Evolutionary conservation across 2,329 filamentous ascomycete species (phyloP), one percentile per base, ranked within the genome.

Genomic region (Paradendryphiella salina): DNA sequence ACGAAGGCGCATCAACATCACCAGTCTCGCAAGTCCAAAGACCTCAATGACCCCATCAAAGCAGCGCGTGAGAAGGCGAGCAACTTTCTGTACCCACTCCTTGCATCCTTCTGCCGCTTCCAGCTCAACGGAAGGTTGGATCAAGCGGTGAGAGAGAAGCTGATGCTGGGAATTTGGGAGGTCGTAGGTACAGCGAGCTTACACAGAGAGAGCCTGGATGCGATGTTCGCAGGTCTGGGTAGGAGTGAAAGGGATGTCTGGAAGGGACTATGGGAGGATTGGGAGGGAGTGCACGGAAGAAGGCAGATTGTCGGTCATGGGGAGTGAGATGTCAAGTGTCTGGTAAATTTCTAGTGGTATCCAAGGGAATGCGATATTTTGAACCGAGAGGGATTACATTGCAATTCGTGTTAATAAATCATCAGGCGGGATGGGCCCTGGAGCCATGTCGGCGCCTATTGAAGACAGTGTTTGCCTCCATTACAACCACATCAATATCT

Each of bases 1-100:
- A 73, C 78, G 11, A 74, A 76, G 29, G 51, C 61, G 6, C 72
- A 73, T 37, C 74, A 77, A 13, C 59, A 60, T 23, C 59, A 51
- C 26, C 34, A 54, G 11, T 56, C 56, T 10, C 50, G 59, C 38
- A 68, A 64, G 10, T 55, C 60, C 5, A 63, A 60, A n/a, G 74
- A 73, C 1, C 77, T 87, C 20, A 80, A 80, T 20, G 84, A 86
- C 55, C 79, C 82, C 50, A 80, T 82, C 10, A 83, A 83, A 60
- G 82, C 80, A 49, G 81, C 82, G 6, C 79, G 82, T 57, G 78
- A 79, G 23, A 78, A 81, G 47, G 80, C 82, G 0, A 81, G 81
- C 0, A 79, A 83, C 57, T 81, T 83, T 63, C 70, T 85, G 11
- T 81, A 80, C 53, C 80, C 82, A 39, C 67, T 86, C 14, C 72